Conservation (phyloP, 2,329 filamentous ascomycete species). For the Erysiphe pulchra region DNA sequence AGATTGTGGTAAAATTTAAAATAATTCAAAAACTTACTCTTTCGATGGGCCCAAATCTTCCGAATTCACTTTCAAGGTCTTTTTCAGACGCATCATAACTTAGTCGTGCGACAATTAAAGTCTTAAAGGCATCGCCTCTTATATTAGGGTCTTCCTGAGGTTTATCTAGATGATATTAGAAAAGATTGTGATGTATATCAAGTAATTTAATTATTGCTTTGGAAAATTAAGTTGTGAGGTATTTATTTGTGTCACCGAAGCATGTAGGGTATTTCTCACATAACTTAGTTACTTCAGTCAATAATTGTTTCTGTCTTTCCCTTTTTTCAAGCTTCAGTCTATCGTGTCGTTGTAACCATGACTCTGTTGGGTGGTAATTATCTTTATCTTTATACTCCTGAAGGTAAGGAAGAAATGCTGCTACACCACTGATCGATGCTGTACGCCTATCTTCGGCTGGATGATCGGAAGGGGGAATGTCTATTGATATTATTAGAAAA, state of each 20-base stretch:
- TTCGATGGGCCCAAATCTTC: constrained; percentile 81
- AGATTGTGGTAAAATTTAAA: neutral
- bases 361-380: constrained; percentile 60
- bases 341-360: constrained; percentile 73
- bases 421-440: constrained; percentile 45
- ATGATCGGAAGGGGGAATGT: constrained; percentile 45
- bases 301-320: constrained; percentile 30
- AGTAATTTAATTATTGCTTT: constrained; percentile 3
- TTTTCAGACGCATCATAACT: constrained; percentile 74
- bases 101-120: constrained; percentile 71
- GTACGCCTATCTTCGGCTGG: constrained; percentile 63
- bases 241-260: constrained; percentile 1
- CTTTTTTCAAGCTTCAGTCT: constrained; percentile 62
- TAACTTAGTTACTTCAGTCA: constrained; percentile 10
- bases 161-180: constrained; percentile 32
- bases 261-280: constrained; percentile 12
- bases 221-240: neutral
- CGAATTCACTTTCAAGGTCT: constrained; percentile 82
- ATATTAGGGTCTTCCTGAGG: constrained; percentile 69
- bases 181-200: constrained; percentile 5
- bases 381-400: constrained; percentile 57
- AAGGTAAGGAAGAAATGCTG: constrained; percentile 46
- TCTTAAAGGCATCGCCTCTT: constrained; percentile 83
- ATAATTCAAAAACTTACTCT: constrained; percentile 29
- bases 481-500: neutral